Base-by-base conservation (phyloP, 2,329 filamentous ascomycete genomes). In the Fusarium sulawesiense region DNA sequence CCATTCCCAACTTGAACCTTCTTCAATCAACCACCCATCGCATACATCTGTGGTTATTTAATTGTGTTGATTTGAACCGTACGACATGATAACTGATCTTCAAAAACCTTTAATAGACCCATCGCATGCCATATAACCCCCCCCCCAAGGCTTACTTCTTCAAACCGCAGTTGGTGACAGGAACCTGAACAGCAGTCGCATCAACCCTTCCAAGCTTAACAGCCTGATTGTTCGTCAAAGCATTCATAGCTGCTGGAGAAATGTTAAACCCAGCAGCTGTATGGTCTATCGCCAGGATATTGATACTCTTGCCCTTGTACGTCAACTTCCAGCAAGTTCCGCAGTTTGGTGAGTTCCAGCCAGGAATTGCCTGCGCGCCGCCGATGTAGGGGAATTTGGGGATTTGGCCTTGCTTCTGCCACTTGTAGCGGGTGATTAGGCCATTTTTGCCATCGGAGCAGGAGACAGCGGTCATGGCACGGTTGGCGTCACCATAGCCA, bases 361-460 rank as follows among this genome's bases (percentile, higher is more conserved):
- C 83, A 11, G 75, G 75, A n/a, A 90, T 77, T 40, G 80, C 83
- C 5, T 82, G 79, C 4, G 82, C 80, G 23, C 86, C 88, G 20
- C 86, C 88, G 61, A 90, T 85, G 78, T 83, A 81, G 12, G 87
- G 85, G 78, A 87, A 89, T 37, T 72, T 70, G 16, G 83, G 81
- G 65, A 89, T 79, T 18, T 83, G 73, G 55, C 83, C 83, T 77
- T 88, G 86, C 0, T 80, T 88, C 51, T 79, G 73, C 87, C 87
- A 92, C 70, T 83, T 83, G 80, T 88, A 87, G 72, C 83, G 85
- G 71, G 86, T 88, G 67, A 87, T 87, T 60, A 93, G 84, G 56
- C 91, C 91, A 78, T 92, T 90, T 59, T 67, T 45, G 54, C 91
- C 91, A 75, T 93, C 88, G 21, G 88, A 91, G 85, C 91, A 93